Evolutionary conservation across 2,329 filamentous ascomycete species (phyloP).

Genomic region (Grosmannia serpens): DNA sequence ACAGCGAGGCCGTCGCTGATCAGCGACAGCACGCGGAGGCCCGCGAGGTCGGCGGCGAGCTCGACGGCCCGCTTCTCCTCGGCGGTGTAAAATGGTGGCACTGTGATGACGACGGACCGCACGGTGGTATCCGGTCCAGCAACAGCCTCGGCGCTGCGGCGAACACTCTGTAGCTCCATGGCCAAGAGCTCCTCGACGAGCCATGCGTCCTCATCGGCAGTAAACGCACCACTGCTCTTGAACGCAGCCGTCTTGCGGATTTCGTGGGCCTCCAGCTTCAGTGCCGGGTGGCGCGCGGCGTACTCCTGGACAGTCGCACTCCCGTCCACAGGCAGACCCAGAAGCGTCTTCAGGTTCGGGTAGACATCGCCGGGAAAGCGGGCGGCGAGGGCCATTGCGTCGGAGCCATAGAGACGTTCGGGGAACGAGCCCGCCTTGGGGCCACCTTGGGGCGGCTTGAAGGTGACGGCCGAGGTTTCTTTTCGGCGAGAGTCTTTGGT

Average conservation of each 20-base stretch:
- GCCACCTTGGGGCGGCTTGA: slow-evolving; percentile 69
- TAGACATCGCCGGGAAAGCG: slow-evolving; percentile 91
- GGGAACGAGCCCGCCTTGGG: slow-evolving; percentile 59
- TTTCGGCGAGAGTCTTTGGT: slow-evolving; percentile 97
- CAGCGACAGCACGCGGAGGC: slow-evolving; percentile 72
- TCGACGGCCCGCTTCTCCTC: slow-evolving; percentile 83
- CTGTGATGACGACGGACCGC: slow-evolving; percentile 75
- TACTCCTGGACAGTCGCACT: slow-evolving; percentile 58
- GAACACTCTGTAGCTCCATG: slow-evolving; percentile 91
- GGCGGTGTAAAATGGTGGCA: slow-evolving; percentile 80
- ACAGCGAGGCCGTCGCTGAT: slow-evolving; percentile 87
- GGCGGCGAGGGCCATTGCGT: slow-evolving; percentile 76
- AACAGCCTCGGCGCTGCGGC: slow-evolving; percentile 73
- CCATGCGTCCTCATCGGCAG: slow-evolving; percentile 51
- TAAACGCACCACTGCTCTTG: slow-evolving; percentile 57
- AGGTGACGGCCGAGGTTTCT: slow-evolving; percentile 80
- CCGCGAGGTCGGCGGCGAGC: slow-evolving; percentile 76
- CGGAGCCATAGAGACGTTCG: slow-evolving; percentile 82
- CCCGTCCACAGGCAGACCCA: slow-evolving; percentile 57
- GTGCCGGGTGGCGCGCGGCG: slow-evolving; percentile 61
- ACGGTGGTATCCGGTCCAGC: slow-evolving; percentile 66
- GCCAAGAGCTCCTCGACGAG: slow-evolving; percentile 87
- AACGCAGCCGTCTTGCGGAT: slow-evolving; percentile 64
- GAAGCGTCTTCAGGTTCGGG: slow-evolving; percentile 79
- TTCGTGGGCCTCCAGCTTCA: slow-evolving; percentile 53